Evolutionary conservation across 106 monocot genomes (phyloP), one percentile per base, ranked within the genome.

Genomic region (Hemerocallis citrina): DNA sequence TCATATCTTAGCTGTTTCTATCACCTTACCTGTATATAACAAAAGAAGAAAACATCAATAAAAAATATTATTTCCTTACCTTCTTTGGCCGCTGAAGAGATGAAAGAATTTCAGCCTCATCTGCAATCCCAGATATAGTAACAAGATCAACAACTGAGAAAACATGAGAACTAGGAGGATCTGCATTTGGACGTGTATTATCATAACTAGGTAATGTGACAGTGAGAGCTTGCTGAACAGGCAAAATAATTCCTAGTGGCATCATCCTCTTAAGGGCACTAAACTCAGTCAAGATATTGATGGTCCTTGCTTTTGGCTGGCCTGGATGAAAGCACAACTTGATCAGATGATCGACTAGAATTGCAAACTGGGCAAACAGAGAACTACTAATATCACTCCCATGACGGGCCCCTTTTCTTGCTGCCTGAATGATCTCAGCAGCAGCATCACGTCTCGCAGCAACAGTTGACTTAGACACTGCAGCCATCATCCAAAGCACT

Each of bases 401-500:
- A 54, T 43, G 51, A 21, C 82, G 76, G 59, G 71, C 73, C 38
- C 82, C 79, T 72, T 79, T 98, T 55, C 79, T 67, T 48, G 98
- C 98, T 47, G 85, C 79, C 51, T 84, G 87, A 63, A 98, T 82
- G 41, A 98, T 98, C 75, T 98, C 98, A 48, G 90, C 59, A 66
- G 98, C 98, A 79, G 92, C 98, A 71, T 91, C 85, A 32, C 98
- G 83, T 57, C 98, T 77, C 16, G 98, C 88, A 67, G 91, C 72
- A 61, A 98, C 82, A 22, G 98, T 75, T 2, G 98, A 98, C 63
- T 98, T 98, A 33, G 98, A 88, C 16, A 98, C 92, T 30, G 98
- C 98, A 73, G 98, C 98, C 98, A 98, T 98, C 83, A 86, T 98
- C 98, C 98, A 98, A 51, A 98, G 98, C 55, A 77, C 81, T 49